Base-by-base conservation (phyloP, 1,139 yeast genomes). In the Chernovozyma sophiae-reginae region DNA sequence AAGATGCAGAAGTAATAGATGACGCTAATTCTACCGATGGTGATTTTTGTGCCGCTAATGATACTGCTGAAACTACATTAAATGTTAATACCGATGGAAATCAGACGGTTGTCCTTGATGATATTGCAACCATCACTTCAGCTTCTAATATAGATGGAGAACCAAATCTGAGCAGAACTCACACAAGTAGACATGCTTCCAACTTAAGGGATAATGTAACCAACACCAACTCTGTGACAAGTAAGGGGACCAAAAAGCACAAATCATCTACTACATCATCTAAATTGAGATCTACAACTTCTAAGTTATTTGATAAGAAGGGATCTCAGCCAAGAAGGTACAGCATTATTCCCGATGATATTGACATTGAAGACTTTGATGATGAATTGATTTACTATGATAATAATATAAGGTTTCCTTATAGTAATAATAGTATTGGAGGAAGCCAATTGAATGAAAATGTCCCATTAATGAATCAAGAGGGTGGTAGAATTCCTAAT, bases 291-390 rank as follows among this genome's bases (percentile, higher is more conserved):
- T 81, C 87, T 2, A 81, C 87, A 1, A 81, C 89, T 0, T 81
- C 87, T 1, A 78, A 80, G 42, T 58, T 82, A 5, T 82, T 82
- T 55, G 89, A 83, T 48, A 75, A 79, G 17, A 81, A 77, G 43
- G 87, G 87, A 0, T 74, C 84, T 0, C 83, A 81, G 32, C 77
- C 87, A 3, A 67, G 90, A 51, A 62, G 90, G 33, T 82, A 83
- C 48, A 81, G 87, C 20, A 84, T 82, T 23, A 74, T 81, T 3
- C 84, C 85, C 1, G 84, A 79, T 51, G 84, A 79, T 51, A 70
- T 79, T 13, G 82, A 79, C 52, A 71, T 78, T 36, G 86, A 79
- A 46, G 86, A 80, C 49, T 77, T 76, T 45, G 81, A 76, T 44
- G 82, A 77, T 39, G 79, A 76, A 39, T 56, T 72, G 34, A 70